phyloP scores from a whole-genome alignment of 176 grass and related monocot genomes.

The Areca catechu region DNA sequence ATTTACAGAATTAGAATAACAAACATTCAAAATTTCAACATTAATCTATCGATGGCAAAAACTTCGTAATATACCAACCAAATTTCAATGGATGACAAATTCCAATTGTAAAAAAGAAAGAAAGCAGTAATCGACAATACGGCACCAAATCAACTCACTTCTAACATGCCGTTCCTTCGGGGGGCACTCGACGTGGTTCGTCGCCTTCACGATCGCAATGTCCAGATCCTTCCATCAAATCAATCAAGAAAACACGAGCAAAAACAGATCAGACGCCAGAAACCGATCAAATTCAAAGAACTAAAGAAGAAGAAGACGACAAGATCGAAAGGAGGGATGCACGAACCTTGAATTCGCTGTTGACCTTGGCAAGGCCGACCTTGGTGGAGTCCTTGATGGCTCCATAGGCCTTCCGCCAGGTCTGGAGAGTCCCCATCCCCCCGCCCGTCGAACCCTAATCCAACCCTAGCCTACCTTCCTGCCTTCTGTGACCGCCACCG shows the following conservation, averaged over 20 bases:
- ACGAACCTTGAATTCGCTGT: constrained; percentile 87
- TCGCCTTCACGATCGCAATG: constrained; percentile 91
- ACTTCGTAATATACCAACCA: too few species aligned
- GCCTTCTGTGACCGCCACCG: not conserved
- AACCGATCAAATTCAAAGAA: not conserved
- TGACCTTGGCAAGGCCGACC: constrained; percentile 95
- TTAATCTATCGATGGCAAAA: too few species aligned
- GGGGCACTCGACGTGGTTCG: constrained; percentile 87
- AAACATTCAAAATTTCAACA: too few species aligned
- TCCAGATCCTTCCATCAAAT: constrained; percentile 65
- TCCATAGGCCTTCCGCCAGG: constrained; percentile 95
- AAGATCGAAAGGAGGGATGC: not conserved
- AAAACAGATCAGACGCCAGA: not conserved
- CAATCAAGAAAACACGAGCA: not conserved
- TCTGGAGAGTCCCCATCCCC: constrained; percentile 30
- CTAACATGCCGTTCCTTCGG: constrained; percentile 87
- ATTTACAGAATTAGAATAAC: too few species aligned
- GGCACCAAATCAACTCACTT: constrained; percentile 52
- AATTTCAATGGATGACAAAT: not conserved
- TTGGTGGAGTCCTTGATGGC: constrained; percentile 97
- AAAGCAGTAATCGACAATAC: not conserved
- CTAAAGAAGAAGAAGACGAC: not conserved
- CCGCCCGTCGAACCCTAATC: constrained; percentile 34
- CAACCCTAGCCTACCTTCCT: not conserved
- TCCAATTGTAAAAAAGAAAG: not conserved